A percentile compares a stretch with the other conserved stretches of the same genome.
Conservation (phyloP, 768 basidiomycete genomes). For the Termitomyces sp. region DNA sequence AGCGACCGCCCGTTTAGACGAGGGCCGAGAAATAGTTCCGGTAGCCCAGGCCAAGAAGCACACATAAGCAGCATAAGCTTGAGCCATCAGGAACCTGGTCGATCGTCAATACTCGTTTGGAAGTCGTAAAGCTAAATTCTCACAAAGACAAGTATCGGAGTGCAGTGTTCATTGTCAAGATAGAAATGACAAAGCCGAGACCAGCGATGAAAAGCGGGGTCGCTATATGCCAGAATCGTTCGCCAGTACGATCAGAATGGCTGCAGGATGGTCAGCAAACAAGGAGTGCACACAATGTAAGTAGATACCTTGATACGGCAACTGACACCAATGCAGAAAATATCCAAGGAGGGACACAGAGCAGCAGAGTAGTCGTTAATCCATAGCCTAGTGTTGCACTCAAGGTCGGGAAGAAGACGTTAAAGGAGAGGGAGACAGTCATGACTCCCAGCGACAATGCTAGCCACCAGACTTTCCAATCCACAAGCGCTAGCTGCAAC, state of each 20-base stretch:
- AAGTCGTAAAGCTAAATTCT: slow-evolving; percentile 16
- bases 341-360: slow-evolving; percentile 81
- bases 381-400: slow-evolving; percentile 68
- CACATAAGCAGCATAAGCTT: slow-evolving; percentile 69
- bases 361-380: slow-evolving; percentile 61
- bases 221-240: slow-evolving; percentile 72
- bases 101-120: not conserved
- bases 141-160: slow-evolving; percentile 71
- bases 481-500: slow-evolving; percentile 59
- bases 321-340: slow-evolving; percentile 64
- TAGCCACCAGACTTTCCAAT: slow-evolving; percentile 87
- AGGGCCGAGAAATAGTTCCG: slow-evolving; percentile 63
- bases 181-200: slow-evolving; percentile 70
- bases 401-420: slow-evolving; percentile 78
- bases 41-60: slow-evolving; percentile 52
- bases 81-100: slow-evolving; percentile 70
- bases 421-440: slow-evolving; percentile 68
- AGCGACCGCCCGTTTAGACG: slow-evolving; percentile 80
- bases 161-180: slow-evolving; percentile 64
- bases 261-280: slow-evolving; percentile 27
- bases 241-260: slow-evolving; percentile 72
- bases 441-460: slow-evolving; percentile 58
- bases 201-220: slow-evolving; percentile 59
- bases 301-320: slow-evolving; percentile 35
- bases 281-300: slow-evolving; percentile 19